Evolutionary conservation across 345 rosid species (phyloP).

Genomic region (Jatropha curcas): DNA sequence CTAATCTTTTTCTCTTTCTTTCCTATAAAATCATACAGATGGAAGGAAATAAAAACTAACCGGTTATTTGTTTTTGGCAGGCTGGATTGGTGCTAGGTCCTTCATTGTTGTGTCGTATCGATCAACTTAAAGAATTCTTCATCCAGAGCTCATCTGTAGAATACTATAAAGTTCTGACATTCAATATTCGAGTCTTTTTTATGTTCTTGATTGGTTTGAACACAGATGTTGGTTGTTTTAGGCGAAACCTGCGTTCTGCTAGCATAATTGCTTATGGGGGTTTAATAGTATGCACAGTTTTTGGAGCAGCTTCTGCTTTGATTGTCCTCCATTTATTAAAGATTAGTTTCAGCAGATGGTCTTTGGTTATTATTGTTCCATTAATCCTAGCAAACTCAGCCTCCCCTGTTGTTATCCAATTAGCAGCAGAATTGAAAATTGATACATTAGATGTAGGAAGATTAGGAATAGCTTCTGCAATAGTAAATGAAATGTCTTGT

Average conservation of each 20-base stretch:
- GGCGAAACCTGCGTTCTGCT: conserved; percentile 46
- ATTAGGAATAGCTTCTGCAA: conserved; percentile 50
- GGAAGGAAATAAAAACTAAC: too few relatives aligned
- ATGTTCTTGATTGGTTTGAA: conserved; percentile 84
- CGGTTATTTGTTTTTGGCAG: conserved; percentile 38
- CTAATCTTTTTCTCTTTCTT: too few relatives aligned
- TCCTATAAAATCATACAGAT: too few relatives aligned
- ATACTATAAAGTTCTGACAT: conserved; percentile 47
- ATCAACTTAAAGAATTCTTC: conserved; percentile 43
- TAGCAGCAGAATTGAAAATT: conserved; percentile 65
- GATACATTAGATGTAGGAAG: conserved; percentile 69
- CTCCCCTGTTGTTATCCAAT: conserved; percentile 65
- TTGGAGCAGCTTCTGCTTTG: conserved; percentile 44
- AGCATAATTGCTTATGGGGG: conserved; percentile 50
- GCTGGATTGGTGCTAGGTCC: conserved; percentile 85
- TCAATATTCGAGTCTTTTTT: conserved; percentile 58
- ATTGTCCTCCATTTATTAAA: conserved; percentile 32
- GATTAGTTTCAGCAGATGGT: conserved; percentile 14
- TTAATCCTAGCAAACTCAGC: conserved; percentile 62
- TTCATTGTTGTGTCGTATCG: conserved; percentile 53
- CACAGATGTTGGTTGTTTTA: conserved; percentile 53
- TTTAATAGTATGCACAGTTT: conserved; percentile 33
- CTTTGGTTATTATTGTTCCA: conserved; percentile 27
- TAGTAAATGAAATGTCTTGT: conserved; percentile 62
- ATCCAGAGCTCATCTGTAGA: conserved; percentile 52